phyloP scores from a whole-genome alignment of 1,139 yeast species.

The Candida sp. region DNA sequence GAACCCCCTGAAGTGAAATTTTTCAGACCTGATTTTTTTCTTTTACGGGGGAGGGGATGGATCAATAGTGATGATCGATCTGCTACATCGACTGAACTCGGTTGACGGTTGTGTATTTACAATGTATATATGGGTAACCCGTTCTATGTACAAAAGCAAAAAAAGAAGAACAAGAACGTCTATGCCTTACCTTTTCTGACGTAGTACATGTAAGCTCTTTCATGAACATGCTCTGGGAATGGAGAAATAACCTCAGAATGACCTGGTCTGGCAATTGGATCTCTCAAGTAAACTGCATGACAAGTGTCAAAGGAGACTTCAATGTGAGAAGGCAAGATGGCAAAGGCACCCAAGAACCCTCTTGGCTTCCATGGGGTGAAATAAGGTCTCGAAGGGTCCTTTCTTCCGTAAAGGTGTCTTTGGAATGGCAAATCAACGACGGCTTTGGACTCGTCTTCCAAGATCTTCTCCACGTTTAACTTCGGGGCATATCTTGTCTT shows the following conservation, averaged over 20 bases:
- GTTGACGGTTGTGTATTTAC: conserved; percentile 3
- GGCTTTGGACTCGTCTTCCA: conserved; percentile 59
- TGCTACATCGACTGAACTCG: too few relatives aligned
- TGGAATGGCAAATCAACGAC: conserved; percentile 74
- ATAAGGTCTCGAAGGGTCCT: conserved; percentile 76
- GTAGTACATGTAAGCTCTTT: conserved; percentile 96
- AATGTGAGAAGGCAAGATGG: conserved; percentile 89
- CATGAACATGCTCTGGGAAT: conserved; percentile 81
- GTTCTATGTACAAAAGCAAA: conserved; percentile 11
- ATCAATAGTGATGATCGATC: too few relatives aligned
- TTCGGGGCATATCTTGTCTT: conserved; percentile 51
- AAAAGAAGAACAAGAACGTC: neutral
- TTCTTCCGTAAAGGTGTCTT: conserved; percentile 75
- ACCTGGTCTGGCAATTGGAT: conserved; percentile 98
- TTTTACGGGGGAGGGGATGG: neutral
- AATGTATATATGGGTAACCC: neutral
- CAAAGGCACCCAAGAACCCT: conserved; percentile 91
- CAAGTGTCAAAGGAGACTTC: conserved; percentile 92
- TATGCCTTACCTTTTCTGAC: conserved; percentile 71
- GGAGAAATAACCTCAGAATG: conserved; percentile 97
- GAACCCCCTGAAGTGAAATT: too few relatives aligned
- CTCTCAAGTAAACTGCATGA: conserved; percentile 94
- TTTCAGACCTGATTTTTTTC: neutral
- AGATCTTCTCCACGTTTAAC: conserved; percentile 55
- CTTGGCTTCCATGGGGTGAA: conserved; percentile 98